These are phyloP conservation scores for Acer yangbiense DNA, from an alignment of 345 rosid species.

Conservation along the genomic window DNA sequence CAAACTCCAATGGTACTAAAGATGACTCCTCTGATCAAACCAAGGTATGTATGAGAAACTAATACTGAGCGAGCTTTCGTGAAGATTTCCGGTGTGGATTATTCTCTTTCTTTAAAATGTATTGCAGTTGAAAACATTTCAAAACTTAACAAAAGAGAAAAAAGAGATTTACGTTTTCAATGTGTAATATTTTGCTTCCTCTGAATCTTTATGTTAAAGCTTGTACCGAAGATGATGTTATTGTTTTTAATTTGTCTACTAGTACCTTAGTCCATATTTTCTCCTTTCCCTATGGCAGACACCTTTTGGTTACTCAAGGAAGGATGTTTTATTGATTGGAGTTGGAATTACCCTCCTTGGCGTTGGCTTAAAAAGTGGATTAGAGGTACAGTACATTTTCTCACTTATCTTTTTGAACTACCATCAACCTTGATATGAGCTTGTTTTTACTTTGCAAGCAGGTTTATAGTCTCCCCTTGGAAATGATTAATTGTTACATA, in stretches of 20 bases:
- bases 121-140: neutral
- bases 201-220: neutral
- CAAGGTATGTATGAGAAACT: slow-evolving; percentile 42
- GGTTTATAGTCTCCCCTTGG: neutral
- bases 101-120: neutral
- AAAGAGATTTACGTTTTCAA: neutral
- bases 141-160: neutral
- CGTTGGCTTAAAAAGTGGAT: slow-evolving; percentile 78
- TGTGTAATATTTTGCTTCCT: neutral
- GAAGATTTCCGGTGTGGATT: slow-evolving; percentile 4
- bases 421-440: neutral
- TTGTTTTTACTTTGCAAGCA: neutral
- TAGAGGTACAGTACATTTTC: slow-evolving; percentile 62
- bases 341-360: slow-evolving; percentile 79
- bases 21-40: slow-evolving; percentile 41
- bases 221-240: neutral
- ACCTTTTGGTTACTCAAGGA: slow-evolving; percentile 88
- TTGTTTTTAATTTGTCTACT: neutral
- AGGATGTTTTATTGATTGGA: slow-evolving; percentile 90
- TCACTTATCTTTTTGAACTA: neutral
- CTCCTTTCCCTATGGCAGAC: slow-evolving; percentile 39
- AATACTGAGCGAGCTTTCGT: neutral
- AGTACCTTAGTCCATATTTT: slow-evolving; percentile 9
- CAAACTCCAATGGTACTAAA: slow-evolving; percentile 38
- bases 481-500: neutral